Conservation (phyloP, 1,139 yeast genomes). For the Debaryomyces robertsiae region DNA sequence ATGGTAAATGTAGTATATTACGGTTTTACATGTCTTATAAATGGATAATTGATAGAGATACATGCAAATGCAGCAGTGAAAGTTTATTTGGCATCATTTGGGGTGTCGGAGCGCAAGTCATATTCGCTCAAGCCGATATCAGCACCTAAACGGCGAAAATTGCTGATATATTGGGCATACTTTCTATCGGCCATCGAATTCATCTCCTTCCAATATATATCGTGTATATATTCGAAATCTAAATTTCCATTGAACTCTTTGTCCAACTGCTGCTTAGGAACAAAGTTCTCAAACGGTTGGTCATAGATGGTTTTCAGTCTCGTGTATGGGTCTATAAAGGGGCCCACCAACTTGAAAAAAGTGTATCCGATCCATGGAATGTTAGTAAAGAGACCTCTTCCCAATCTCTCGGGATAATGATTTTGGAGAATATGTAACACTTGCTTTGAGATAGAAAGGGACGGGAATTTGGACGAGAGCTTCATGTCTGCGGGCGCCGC, state of each 20-base stretch:
- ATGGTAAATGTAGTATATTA: too few species aligned
- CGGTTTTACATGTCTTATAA: too few species aligned
- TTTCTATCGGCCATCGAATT: conserved; percentile 58
- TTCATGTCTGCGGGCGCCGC: conserved; percentile 49
- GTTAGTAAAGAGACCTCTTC: conserved; percentile 85
- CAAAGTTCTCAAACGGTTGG: conserved; percentile 82
- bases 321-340: conserved; percentile 93
- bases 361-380: conserved; percentile 94
- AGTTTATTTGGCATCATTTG: too few species aligned
- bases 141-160: conserved; percentile 69
- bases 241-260: conserved; percentile 80
- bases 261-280: conserved; percentile 80
- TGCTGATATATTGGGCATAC: conserved; percentile 54
- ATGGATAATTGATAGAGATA: too few species aligned
- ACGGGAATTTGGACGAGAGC: conserved; percentile 45
- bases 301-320: conserved; percentile 89
- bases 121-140: conserved; percentile 70
- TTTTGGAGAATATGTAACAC: conserved; percentile 87
- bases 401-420: conserved; percentile 94
- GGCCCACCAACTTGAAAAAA: conserved; percentile 84
- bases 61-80: too few species aligned
- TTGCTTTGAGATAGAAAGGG: conserved; percentile 60
- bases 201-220: conserved; percentile 77
- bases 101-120: conserved; percentile 32
- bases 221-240: conserved; percentile 81